These are phyloP conservation scores for Epichloe scottii DNA, from an alignment of 2,329 filamentous ascomycete species.

Conservation along the genomic window DNA sequence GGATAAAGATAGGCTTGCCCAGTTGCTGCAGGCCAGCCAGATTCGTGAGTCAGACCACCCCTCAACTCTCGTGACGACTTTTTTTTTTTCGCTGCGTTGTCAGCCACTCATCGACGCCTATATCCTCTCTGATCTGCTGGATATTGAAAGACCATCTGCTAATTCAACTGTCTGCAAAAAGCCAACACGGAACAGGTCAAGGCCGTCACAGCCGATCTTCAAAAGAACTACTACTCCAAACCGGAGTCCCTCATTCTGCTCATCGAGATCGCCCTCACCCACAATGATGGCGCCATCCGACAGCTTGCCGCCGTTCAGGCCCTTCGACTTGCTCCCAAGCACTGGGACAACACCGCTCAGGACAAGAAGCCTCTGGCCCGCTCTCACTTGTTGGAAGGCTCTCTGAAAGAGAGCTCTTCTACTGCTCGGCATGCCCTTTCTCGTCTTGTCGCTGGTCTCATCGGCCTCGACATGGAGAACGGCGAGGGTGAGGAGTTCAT, in stretches of 20 bases:
- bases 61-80: not conserved
- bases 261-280: conserved; percentile 75
- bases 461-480: conserved; percentile 61
- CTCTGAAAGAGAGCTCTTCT: conserved; percentile 64
- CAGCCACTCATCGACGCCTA: not conserved
- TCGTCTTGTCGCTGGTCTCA: conserved; percentile 77
- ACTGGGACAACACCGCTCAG: conserved; percentile 65
- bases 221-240: conserved; percentile 85
- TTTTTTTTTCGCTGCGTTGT: conserved; percentile 4
- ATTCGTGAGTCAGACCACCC: conserved; percentile 51
- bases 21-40: conserved; percentile 77
- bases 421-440: conserved; percentile 77
- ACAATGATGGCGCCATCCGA: conserved; percentile 59
- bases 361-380: conserved; percentile 72
- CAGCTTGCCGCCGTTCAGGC: conserved; percentile 90
- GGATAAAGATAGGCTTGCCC: conserved; percentile 61
- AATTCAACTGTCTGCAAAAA: conserved; percentile 28
- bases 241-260: conserved; percentile 75
- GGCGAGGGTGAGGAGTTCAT: conserved; percentile 78
- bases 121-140: not conserved
- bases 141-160: conserved; percentile 13
- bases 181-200: conserved; percentile 85
- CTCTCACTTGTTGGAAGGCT: conserved; percentile 70
- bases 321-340: conserved; percentile 67
- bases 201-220: conserved; percentile 76